Conservation (phyloP, 2,329 filamentous ascomycete species). For the Pleomassaria siparia region DNA sequence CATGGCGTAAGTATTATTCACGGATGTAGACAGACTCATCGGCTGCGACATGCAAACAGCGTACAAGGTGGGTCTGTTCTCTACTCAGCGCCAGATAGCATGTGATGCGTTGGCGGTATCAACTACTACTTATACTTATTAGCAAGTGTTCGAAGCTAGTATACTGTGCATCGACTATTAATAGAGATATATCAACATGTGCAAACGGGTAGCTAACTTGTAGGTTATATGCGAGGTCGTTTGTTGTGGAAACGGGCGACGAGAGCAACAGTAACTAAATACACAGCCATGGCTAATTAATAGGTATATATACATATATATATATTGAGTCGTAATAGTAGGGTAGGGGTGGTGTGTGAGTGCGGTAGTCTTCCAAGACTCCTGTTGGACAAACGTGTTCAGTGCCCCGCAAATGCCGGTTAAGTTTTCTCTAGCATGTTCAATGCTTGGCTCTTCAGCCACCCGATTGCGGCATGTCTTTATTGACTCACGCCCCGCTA, state of each 20-base stretch:
- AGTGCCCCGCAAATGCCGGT: slow-evolving; percentile 1
- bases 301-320: too few relatives aligned
- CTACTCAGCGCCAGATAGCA: not conserved
- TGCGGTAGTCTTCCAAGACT: not conserved
- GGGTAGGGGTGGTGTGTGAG: not conserved
- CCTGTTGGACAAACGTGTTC: not conserved
- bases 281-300: too few relatives aligned
- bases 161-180: too few relatives aligned
- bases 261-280: too few relatives aligned
- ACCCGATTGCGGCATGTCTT: slow-evolving; percentile 10
- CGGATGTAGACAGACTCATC: not conserved
- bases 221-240: not conserved
- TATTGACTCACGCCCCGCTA: slow-evolving; percentile 1
- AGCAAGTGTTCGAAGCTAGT: too few relatives aligned
- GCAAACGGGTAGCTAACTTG: not conserved
- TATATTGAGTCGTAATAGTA: too few relatives aligned
- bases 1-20: not conserved
- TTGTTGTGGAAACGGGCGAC: too few relatives aligned
- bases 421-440: not conserved
- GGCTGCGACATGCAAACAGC: not conserved
- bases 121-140: too few relatives aligned
- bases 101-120: not conserved
- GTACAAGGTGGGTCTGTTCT: not conserved
- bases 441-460: slow-evolving; percentile 5
- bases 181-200: too few relatives aligned